phyloP scores from a whole-genome alignment of 2,329 filamentous ascomycete genomes.

The Alternaria ethzedia region DNA sequence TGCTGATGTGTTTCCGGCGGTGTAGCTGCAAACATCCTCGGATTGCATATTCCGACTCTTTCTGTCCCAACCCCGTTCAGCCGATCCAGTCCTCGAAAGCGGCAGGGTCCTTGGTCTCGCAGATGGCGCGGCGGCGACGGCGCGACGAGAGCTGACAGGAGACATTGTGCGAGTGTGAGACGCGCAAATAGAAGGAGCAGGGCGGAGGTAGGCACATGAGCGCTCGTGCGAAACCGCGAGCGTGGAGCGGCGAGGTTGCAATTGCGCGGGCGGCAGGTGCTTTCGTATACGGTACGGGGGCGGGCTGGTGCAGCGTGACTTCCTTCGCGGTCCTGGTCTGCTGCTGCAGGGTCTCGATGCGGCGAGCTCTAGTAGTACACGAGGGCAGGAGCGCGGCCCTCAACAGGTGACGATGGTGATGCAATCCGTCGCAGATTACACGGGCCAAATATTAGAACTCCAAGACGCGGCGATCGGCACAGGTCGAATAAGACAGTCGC shows the following conservation, averaged over 20 bases:
- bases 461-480: slow-evolving; percentile 4
- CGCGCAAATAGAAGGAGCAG: slow-evolving; percentile 44
- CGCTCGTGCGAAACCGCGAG: slow-evolving; percentile 38
- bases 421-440: slow-evolving; percentile 17
- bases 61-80: slow-evolving; percentile 29
- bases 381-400: slow-evolving; percentile 11
- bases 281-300: slow-evolving; percentile 5
- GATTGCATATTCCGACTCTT: slow-evolving; percentile 11
- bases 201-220: slow-evolving; percentile 48
- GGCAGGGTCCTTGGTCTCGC: slow-evolving; percentile 44
- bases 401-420: slow-evolving; percentile 20
- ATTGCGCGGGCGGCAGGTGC: slow-evolving; percentile 2
- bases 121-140: slow-evolving; percentile 40
- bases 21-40: slow-evolving; percentile 16
- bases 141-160: slow-evolving; percentile 42
- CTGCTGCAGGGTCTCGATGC: slow-evolving; percentile 27
- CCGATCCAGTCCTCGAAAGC: slow-evolving; percentile 44
- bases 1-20: slow-evolving; percentile 21
- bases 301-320: slow-evolving; percentile 22
- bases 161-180: slow-evolving; percentile 44
- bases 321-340: slow-evolving; percentile 3
- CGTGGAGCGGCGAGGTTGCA: slow-evolving; percentile 20
- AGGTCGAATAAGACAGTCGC: slow-evolving; percentile 6
- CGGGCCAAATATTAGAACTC: slow-evolving; percentile 4
- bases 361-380: slow-evolving; percentile 24